Percentiles rank a stretch among this genome's conserved stretches.
Conservation (phyloP, 1,284 basidiomycete species). For the Sparassis latifolia region DNA sequence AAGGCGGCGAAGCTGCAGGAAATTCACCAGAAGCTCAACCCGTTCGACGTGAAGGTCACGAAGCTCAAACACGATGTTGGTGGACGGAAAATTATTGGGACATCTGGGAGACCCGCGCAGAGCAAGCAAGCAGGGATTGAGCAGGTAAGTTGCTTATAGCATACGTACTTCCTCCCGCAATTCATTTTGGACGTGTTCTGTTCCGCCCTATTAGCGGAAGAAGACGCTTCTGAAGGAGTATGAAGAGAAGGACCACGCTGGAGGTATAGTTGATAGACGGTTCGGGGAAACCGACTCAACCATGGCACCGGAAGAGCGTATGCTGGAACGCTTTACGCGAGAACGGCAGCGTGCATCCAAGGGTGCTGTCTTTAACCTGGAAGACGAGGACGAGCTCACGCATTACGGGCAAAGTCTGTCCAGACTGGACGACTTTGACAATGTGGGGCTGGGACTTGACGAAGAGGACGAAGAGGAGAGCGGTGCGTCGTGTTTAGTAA, state of each 20-base stretch:
- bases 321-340: constrained; percentile 93
- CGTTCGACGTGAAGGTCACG: constrained; percentile 89
- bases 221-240: constrained; percentile 87
- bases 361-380: constrained; percentile 84
- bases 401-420: constrained; percentile 89
- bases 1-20: constrained; percentile 75
- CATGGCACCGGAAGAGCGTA: constrained; percentile 91
- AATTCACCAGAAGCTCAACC: constrained; percentile 84
- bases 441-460: constrained; percentile 66
- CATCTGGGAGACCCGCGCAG: constrained; percentile 76
- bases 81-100: constrained; percentile 82
- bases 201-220: constrained; percentile 52
- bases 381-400: constrained; percentile 86
- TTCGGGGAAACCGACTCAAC: constrained; percentile 94
- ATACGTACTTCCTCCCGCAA: neutral
- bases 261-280: constrained; percentile 88
- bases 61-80: constrained; percentile 91
- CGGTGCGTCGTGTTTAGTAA: constrained; percentile 7
- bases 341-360: constrained; percentile 81
- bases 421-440: constrained; percentile 84
- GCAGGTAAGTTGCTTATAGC: constrained; percentile 49
- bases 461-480: constrained; percentile 59
- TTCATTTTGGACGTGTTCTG: constrained; percentile 1
- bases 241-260: constrained; percentile 71
- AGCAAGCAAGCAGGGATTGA: constrained; percentile 89